phyloP scores from a whole-genome alignment of 1,284 basidiomycete genomes.

The Trichosporon ovoides region DNA sequence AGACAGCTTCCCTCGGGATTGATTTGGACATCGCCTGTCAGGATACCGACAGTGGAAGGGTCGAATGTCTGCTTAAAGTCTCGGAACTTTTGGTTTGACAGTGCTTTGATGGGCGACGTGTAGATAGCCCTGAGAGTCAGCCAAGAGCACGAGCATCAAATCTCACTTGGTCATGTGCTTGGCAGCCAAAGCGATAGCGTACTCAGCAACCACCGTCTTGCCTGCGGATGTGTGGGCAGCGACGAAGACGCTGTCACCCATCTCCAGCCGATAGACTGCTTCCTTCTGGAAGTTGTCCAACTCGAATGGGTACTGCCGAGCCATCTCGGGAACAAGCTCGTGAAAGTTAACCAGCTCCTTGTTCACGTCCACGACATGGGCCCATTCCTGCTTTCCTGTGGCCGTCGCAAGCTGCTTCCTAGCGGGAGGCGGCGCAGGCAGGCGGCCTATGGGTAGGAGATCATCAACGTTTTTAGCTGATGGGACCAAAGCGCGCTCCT shows the following conservation, averaged over 20 bases:
- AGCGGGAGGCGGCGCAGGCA: conserved; percentile 45
- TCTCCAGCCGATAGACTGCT: conserved; percentile 94
- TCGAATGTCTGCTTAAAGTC: conserved; percentile 98
- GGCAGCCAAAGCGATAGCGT: conserved; percentile 91
- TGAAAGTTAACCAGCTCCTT: conserved; percentile 71
- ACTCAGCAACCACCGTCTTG: conserved; percentile 98
- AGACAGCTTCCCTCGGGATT: conserved; percentile 96
- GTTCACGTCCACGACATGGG: conserved; percentile 91
- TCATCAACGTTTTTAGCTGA: conserved; percentile 64
- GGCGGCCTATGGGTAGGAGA: conserved; percentile 64
- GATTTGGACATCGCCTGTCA: conserved; percentile 99
- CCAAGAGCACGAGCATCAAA: not conserved
- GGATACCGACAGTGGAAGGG: conserved; percentile 84
- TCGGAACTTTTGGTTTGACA: conserved; percentile 98
- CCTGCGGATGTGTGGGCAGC: conserved; percentile 95
- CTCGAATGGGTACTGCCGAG: conserved; percentile 70
- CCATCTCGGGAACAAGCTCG: conserved; percentile 50
- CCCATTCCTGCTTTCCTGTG: conserved; percentile 87
- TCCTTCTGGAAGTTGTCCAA: conserved; percentile 89
- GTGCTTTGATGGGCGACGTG: conserved; percentile 96
- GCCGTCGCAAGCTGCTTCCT: conserved; percentile 34
- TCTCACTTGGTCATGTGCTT: conserved; percentile 95
- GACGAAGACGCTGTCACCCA: conserved; percentile 96
- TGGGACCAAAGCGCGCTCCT: not conserved
- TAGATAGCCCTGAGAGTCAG: conserved; percentile 74